Base-by-base conservation (phyloP, 2,329 filamentous ascomycete species). In the Aspergillus proliferans region DNA sequence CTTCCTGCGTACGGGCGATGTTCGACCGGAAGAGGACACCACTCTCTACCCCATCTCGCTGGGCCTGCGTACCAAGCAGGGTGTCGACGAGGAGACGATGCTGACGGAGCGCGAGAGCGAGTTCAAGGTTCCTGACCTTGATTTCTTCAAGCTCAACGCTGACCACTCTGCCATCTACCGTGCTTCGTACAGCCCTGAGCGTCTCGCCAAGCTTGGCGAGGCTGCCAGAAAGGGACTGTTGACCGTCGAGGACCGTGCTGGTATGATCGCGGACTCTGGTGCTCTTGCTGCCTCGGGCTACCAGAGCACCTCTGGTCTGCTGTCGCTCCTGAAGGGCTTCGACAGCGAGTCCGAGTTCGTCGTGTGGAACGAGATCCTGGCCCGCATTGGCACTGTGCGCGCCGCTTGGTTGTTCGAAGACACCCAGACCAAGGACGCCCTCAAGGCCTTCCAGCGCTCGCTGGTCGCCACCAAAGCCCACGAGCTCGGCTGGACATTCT, bases 91-190 rank as follows among this genome's bases (percentile, higher is more conserved):
- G 63, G 79, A 84, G 36, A 74, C 91, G 36, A 87, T 88, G 14
- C 76, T 95, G 38, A 75, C 75, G 54, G 76, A 83, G 55, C 85
- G 92, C 36, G 88, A 95, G 70, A 79, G 77, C 43, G 81, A 84
- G 53, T 88, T 94, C 73, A 84, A 88, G 71, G 68, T 96, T 22
- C 81, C 86, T 18, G 82, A 86, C 62, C 73, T 85, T 46, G 88
- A 95, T 62, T 96, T 97, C 73, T 97, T 87, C 83, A 97, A 97
- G 78, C 76, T 97, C 52, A 97, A 97, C 65, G 90, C 92, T 14
- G 90, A 96, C 65, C 92, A 96, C 70, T 91, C 89, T 19, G 88
- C 88, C 56, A 85, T 96, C 55, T 97, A 94, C 76, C 84, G 92
- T 52, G 96, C 91, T 0, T 88, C 85, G 0, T 97, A 97, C 73